Base-by-base conservation (phyloP, 805 yeast species). In the Saccharomycopsis fibuligera region DNA sequence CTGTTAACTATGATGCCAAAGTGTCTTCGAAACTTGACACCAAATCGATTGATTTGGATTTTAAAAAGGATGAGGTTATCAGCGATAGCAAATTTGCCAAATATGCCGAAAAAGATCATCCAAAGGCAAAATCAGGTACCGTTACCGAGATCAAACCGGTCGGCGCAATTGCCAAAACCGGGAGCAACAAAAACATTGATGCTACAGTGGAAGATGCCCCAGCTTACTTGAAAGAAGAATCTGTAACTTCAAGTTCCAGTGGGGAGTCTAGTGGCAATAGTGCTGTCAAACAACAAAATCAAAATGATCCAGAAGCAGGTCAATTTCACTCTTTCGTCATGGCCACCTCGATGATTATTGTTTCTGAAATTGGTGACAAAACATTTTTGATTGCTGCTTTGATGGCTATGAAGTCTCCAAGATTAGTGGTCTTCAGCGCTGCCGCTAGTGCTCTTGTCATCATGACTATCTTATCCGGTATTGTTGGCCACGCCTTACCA, bases 361-460 rank as follows among this genome's bases (percentile, higher is more conserved):
- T 89, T n/a, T 86, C 96, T 25, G 99, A 93, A 66, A 83, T 93
- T 51, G 99, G 99, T 51, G 99, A 93, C 65, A 93, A 93, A 69
- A 93, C 99, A 0, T 93, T 93, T 62, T 74, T 93, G 56, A 88
- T 93, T 58, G 97, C 99, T 31, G 98, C 97, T 1, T 73, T 93
- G 56, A 90, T 93, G 96, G 96, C 98, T 27, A 93, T 93, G 98
- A 86, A 87, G 62, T 83, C 89, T 66, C 78, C 90, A 17, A 76
- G 95, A 59, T 59, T 76, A 60, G 73, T 87, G 41, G 98, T 93
- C n/a, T 91, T 93, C 63, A 72, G 87, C 6, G 81, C 96, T 14
- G 93, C 96, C 3, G 87, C 88, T 56, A 63, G 84, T 12, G 88
- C 98, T 1, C 74, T 93, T 59, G 86, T 79, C 3, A 64, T 93